phyloP scores from a whole-genome alignment of 2,329 filamentous ascomycete species.

The Fusarium sp. region DNA sequence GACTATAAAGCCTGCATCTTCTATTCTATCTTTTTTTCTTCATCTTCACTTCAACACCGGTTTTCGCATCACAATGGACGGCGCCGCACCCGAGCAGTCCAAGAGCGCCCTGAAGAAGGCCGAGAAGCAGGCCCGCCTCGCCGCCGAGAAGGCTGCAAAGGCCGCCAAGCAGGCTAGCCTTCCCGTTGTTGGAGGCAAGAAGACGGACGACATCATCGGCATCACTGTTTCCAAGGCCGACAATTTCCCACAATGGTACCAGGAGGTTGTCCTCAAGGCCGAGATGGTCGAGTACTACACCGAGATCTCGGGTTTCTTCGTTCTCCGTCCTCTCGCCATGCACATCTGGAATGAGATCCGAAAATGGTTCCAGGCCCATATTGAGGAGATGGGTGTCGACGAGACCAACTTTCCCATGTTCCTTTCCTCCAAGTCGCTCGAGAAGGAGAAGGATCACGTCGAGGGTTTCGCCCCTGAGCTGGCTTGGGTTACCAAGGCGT shows the following conservation, averaged over 20 bases:
- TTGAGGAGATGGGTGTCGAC: conserved; percentile 91
- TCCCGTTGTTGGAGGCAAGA: conserved; percentile 69
- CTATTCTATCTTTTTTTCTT: conserved; percentile 3
- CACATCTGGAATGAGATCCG: conserved; percentile 75
- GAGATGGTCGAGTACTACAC: conserved; percentile 97
- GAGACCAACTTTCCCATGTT: conserved; percentile 98
- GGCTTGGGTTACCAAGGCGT: conserved; percentile 89
- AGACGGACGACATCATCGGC: conserved; percentile 79
- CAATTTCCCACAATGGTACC: conserved; percentile 96
- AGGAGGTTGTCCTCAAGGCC: conserved; percentile 96
- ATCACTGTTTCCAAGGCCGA: conserved; percentile 88
- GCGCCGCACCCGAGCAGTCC: conserved; percentile 56
- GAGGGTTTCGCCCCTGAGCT: conserved; percentile 98
- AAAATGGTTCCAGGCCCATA: conserved; percentile 77
- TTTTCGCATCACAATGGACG: conserved; percentile 47
- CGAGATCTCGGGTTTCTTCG: conserved; percentile 97
- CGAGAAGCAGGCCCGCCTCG: conserved; percentile 72
- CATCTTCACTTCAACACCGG: conserved; percentile 16
- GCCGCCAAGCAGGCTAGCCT: conserved; percentile 66
- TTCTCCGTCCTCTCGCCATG: conserved; percentile 80
- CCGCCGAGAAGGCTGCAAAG: conserved; percentile 72
- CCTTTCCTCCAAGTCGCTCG: conserved; percentile 88
- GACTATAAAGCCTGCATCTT: conserved; percentile 9
- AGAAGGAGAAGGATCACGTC: conserved; percentile 93
- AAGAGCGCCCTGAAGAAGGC: conserved; percentile 76